Evolutionary conservation across 371 early-diverging fungal genomes (phyloP).

Genomic region (Nematocida ironsii): DNA sequence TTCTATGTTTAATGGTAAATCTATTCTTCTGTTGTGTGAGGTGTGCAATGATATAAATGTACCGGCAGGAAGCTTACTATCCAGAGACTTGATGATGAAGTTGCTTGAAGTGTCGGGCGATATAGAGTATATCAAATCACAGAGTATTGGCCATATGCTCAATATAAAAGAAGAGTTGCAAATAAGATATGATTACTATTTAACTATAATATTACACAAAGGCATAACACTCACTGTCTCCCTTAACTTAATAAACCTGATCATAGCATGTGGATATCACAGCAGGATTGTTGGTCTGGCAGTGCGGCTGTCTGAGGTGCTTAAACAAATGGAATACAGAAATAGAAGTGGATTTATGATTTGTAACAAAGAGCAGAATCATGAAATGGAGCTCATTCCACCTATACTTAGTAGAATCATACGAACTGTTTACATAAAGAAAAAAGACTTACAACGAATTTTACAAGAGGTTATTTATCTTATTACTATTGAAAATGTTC

Average conservation of each 20-base stretch:
- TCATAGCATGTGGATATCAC: conserved; percentile 35
- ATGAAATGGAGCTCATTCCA: conserved; percentile 3
- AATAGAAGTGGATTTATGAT: conserved; percentile 1
- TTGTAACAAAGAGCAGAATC: neutral
- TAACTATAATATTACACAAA: conserved; percentile 7
- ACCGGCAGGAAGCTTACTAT: neutral
- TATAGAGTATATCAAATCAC: conserved; percentile 1
- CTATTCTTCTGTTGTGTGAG: conserved; percentile 26
- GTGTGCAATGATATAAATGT: conserved; percentile 24
- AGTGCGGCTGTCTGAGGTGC: conserved; percentile 8
- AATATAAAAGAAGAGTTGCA: conserved; percentile 32
- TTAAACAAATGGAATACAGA: conserved; percentile 44
- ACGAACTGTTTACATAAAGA: conserved; percentile 14
- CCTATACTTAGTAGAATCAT: conserved; percentile 13
- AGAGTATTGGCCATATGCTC: neutral
- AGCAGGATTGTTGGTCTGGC: conserved; percentile 43
- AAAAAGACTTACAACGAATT: conserved; percentile 26
- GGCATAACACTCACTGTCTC: neutral
- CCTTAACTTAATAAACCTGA: conserved; percentile 28
- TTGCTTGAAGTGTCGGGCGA: conserved; percentile 31
- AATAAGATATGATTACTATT: conserved; percentile 32
- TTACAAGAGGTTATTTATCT: conserved; percentile 20
- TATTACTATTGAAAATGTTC: conserved; percentile 18
- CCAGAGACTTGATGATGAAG: neutral
- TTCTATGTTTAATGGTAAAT: neutral